Conservation (phyloP, 2,329 filamentous ascomycete genomes). For the Nigrospora sphaerica region DNA sequence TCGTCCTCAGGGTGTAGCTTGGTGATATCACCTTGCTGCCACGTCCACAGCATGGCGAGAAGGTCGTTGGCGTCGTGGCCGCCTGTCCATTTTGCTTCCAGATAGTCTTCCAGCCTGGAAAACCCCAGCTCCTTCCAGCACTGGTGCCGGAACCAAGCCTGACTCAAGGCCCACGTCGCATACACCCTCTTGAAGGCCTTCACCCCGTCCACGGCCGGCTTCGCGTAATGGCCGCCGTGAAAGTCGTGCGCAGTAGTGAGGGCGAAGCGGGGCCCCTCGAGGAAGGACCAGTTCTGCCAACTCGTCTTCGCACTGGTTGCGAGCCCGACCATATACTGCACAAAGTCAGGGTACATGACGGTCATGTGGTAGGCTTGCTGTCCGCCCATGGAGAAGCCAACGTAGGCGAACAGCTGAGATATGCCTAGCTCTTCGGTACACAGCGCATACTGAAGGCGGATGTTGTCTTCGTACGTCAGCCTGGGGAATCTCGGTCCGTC, state of each 20-base stretch:
- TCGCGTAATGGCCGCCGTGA: constrained; percentile 21
- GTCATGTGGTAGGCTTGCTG: constrained; percentile 46
- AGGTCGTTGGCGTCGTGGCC: constrained; percentile 27
- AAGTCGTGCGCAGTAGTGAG: constrained; percentile 34
- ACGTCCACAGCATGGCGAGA: constrained; percentile 28
- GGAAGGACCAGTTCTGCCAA: constrained; percentile 45
- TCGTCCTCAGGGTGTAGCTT: constrained; percentile 16
- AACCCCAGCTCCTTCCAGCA: constrained; percentile 25
- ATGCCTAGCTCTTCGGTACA: constrained; percentile 31
- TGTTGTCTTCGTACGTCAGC: constrained; percentile 41
- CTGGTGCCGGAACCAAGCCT: constrained; percentile 29
- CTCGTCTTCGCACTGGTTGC: constrained; percentile 43
- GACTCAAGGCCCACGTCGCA: constrained; percentile 22
- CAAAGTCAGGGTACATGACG: constrained; percentile 40
- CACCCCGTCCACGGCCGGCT: constrained; percentile 18
- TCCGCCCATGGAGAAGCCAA: constrained; percentile 52
- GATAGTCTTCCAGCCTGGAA: constrained; percentile 7
- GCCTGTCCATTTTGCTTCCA: constrained; percentile 16
- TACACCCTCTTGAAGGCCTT: constrained; percentile 27
- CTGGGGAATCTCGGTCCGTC: constrained; percentile 31
- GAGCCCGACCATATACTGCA: constrained; percentile 36
- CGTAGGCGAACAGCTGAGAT: constrained; percentile 33
- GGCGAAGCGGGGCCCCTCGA: constrained; percentile 44
- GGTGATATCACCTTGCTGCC: constrained; percentile 31
- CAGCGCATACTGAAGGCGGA: constrained; percentile 40